These are phyloP conservation scores for Neurospora terricola DNA, from an alignment of 495 filamentous ascomycete species.

Conservation along the genomic window DNA sequence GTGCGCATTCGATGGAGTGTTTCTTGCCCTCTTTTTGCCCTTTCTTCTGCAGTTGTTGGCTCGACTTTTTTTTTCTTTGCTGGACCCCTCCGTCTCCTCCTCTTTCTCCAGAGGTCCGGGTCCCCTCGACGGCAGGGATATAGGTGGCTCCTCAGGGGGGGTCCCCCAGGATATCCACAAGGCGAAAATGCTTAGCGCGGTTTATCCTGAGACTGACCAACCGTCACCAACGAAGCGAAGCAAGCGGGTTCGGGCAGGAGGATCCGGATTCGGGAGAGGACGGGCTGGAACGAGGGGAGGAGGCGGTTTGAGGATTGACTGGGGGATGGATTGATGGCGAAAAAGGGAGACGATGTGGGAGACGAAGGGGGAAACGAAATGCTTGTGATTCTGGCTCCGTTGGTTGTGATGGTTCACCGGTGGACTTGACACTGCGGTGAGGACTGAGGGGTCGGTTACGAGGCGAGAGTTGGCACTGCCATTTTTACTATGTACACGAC, in stretches of 20 bases:
- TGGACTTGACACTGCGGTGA: background rate
- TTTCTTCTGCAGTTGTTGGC: background rate
- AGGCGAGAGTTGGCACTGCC: background rate
- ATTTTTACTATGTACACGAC: background rate
- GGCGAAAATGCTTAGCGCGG: background rate
- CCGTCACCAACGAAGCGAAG: background rate
- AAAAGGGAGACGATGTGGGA: background rate
- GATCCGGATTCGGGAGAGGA: background rate
- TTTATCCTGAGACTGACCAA: background rate
- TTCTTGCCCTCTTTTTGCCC: background rate
- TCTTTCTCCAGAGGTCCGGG: no score
- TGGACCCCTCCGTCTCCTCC: no score
- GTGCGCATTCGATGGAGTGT: background rate
- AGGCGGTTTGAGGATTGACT: background rate
- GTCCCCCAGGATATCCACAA: background rate
- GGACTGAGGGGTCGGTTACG: background rate
- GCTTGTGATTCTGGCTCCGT: background rate
- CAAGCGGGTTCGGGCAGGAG: background rate
- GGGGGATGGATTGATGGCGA: background rate
- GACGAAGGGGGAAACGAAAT: background rate
- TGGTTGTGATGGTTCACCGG: background rate
- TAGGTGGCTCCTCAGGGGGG: background rate
- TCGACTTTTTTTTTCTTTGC: slow-evolving; percentile 2
- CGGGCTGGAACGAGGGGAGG: background rate
- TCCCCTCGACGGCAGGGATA: no score